These are phyloP conservation scores for Boechera stricta DNA, from an alignment of 345 rosid genomes.

Conservation along the genomic window DNA sequence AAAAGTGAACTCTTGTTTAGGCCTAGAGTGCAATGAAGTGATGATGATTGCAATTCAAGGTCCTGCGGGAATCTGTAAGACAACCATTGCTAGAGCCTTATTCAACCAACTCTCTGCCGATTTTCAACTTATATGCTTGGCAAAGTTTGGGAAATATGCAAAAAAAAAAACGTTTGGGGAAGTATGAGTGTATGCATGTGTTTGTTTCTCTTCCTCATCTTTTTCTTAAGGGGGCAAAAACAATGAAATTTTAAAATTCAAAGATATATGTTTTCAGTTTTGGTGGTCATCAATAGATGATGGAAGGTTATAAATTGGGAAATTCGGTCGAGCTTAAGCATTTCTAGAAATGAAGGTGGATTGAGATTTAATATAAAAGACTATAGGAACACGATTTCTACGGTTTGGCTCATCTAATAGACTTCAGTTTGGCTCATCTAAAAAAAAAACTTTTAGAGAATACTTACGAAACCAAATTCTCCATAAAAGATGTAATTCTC, in stretches of 20 bases:
- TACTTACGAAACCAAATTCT: background rate
- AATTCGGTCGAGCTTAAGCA: background rate
- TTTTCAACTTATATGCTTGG: conserved; percentile 10
- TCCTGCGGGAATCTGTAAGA: conserved; percentile 18
- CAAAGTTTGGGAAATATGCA: too few relatives aligned
- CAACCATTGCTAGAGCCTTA: conserved; percentile 4
- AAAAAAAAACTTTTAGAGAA: background rate
- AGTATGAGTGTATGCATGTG: too few relatives aligned
- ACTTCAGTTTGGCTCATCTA: background rate
- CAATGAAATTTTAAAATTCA: too few relatives aligned
- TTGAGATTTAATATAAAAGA: background rate
- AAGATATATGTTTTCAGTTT: too few relatives aligned
- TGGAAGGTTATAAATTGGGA: background rate
- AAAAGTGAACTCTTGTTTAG: background rate
- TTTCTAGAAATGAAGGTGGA: background rate
- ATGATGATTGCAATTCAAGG: conserved; percentile 13
- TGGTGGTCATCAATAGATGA: background rate
- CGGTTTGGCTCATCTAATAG: too few relatives aligned
- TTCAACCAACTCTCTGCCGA: background rate
- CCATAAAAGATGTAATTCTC: too few relatives aligned
- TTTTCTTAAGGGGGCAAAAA: too few relatives aligned
- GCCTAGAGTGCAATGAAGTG: background rate
- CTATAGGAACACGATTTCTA: too few relatives aligned
- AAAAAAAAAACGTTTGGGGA: too few relatives aligned
- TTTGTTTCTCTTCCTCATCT: too few relatives aligned